Base-by-base conservation (phyloP, 1,284 basidiomycete genomes). In the Ustilago shanxiensis region DNA sequence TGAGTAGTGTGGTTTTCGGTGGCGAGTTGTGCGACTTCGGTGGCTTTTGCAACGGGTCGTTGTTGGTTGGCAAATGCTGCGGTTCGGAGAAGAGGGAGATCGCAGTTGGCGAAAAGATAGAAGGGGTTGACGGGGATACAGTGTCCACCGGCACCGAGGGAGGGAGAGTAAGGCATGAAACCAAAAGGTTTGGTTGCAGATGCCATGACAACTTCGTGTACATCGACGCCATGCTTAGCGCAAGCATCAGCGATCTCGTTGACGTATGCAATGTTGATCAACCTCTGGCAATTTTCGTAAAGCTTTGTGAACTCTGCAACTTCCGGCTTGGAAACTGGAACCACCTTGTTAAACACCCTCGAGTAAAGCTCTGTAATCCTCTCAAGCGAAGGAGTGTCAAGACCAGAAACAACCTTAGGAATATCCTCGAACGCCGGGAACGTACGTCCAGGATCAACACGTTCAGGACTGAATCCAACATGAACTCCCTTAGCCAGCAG, bases 221-320 rank as follows among this genome's bases (percentile, higher is more conserved):
- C 60, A 10, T 74, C 72, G 1, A 74, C 62, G 1, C 66, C 66
- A 53, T 65, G 72, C 29, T 60, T 45, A 9, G 52, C 58, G 44
- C 72, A 74, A 1, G 72, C 72, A 47, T 74, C 72, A 18, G 72
- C 61, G 13, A 74, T 74, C 55, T 74, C 72, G 66, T 74, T 74
- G 59, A 74, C 62, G 24, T 74, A 74, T n/a, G 72, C 66, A 37
- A 74, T 74, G 66, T 69, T 68, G 59, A 74, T 26, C 7, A 74
- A 41, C 6, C 72, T 39, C 47, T 69, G 66, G 31, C 72, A 74
- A 61, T 69, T 74, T 35, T 74, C 72, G 66, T 69, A 74, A 7
- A 74, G 60, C 51, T 74, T 74, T 24, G 66, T 69, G 22, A 74
- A 65, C 44, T 74, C 72, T 26, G 72, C 66, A 9, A 66, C 60